Percentiles rank a stretch among this genome's conserved stretches.
These are phyloP conservation scores for Tephrocybe sp. DNA, from an alignment of 768 basidiomycete species.

Conservation along the genomic window DNA sequence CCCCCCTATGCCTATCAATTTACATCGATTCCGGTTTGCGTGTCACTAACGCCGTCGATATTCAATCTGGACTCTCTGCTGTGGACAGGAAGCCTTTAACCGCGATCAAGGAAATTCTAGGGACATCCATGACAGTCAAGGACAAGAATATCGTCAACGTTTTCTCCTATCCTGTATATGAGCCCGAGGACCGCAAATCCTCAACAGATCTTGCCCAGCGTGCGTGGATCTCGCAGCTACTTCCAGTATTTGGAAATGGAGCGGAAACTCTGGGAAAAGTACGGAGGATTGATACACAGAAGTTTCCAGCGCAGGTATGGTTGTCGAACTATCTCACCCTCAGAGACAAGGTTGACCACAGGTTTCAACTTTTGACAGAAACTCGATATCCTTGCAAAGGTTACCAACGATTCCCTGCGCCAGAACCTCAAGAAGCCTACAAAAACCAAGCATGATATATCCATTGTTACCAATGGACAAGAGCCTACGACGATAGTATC, in stretches of 20 bases:
- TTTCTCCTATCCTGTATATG: slow-evolving; percentile 36
- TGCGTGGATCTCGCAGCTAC: slow-evolving; percentile 50
- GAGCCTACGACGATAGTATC: slow-evolving; percentile 30
- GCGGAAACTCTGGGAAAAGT: slow-evolving; percentile 41
- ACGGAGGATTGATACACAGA: slow-evolving; percentile 41
- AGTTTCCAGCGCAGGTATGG: slow-evolving; percentile 33
- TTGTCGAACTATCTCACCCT: slow-evolving; percentile 2
- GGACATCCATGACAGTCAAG: slow-evolving; percentile 33
- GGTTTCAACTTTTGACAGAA: slow-evolving; percentile 17
- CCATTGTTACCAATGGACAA: slow-evolving; percentile 19
- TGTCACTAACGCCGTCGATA: slow-evolving; percentile 50
- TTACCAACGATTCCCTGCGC: slow-evolving; percentile 42
- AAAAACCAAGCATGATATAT: slow-evolving; percentile 40
- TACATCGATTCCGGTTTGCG: slow-evolving; percentile 40
- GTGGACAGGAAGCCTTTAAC: slow-evolving; percentile 37
- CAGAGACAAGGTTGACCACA: neutral
- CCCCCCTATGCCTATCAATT: slow-evolving; percentile 45
- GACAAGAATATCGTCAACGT: slow-evolving; percentile 33
- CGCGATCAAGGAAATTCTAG: slow-evolving; percentile 41
- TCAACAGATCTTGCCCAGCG: slow-evolving; percentile 38
- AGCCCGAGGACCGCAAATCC: slow-evolving; percentile 28
- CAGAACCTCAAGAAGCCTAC: slow-evolving; percentile 48
- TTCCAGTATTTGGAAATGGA: slow-evolving; percentile 40
- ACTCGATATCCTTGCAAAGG: slow-evolving; percentile 43
- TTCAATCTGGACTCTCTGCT: slow-evolving; percentile 49